A percentile compares a stretch with the other conserved stretches of the same genome.
Conservation (phyloP, 1,284 basidiomycete species). For the Microbotryomycetes sp. region DNA sequence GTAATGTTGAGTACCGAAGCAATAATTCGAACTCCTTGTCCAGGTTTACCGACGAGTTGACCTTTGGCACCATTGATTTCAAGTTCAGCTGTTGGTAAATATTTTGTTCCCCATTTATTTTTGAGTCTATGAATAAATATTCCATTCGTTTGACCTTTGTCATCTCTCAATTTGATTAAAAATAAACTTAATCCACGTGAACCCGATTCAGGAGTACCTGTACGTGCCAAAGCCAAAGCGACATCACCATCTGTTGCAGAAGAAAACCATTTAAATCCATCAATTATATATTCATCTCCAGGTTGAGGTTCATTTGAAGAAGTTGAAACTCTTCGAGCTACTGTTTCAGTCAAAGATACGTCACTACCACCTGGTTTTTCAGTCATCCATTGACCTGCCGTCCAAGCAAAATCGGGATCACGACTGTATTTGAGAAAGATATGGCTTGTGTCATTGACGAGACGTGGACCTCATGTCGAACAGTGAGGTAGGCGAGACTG, state of each 20-base stretch:
- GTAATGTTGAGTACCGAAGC: conserved; percentile 69
- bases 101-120: conserved; percentile 68
- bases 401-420: conserved; percentile 58
- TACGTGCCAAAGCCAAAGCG: conserved; percentile 64
- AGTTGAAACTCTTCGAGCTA: conserved; percentile 46
- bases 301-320: conserved; percentile 37
- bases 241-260: conserved; percentile 70
- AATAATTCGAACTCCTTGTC: conserved; percentile 63
- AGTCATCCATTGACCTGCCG: conserved; percentile 78
- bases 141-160: conserved; percentile 52
- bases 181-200: conserved; percentile 64
- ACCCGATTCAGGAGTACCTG: conserved; percentile 51
- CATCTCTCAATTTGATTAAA: conserved; percentile 52
- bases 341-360: conserved; percentile 66
- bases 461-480: too few relatives aligned
- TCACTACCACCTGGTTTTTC: conserved; percentile 62
- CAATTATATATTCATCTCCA: conserved; percentile 53
- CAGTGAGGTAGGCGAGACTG: conserved; percentile 17
- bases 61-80: conserved; percentile 57
- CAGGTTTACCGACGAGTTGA: conserved; percentile 58
- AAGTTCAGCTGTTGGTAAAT: conserved; percentile 68
- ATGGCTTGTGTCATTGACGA: conserved; percentile 2
- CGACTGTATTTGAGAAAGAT: conserved; percentile 49
- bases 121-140: conserved; percentile 67
- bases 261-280: conserved; percentile 72